Conservation (phyloP, 306 rosid genomes). For the Urtica urens region DNA sequence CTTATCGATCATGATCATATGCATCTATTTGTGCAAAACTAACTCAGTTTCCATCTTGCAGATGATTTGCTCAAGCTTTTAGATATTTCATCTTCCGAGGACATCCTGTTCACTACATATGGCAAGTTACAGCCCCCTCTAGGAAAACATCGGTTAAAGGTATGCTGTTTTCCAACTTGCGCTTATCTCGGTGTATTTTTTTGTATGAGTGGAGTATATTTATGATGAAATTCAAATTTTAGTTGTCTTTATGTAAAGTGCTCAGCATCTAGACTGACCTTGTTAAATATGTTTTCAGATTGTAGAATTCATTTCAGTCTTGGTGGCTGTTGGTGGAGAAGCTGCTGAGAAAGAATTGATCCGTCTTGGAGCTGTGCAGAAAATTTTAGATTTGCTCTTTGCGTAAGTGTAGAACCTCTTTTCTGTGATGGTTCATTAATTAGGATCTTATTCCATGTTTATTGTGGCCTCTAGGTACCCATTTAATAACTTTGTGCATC, state of each 20-base stretch:
- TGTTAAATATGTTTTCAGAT: conserved; percentile 53
- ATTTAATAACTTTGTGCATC: conserved; percentile 90
- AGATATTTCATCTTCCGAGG: conserved; percentile 63
- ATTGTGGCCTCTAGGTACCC: conserved; percentile 58
- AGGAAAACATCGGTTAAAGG: conserved; percentile 97
- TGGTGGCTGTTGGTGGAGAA: conserved; percentile 73
- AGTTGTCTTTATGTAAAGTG: background rate
- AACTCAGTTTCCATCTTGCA: conserved; percentile 15
- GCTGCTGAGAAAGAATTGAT: conserved; percentile 87
- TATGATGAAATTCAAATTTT: no score
- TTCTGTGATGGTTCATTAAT: conserved; percentile 14
- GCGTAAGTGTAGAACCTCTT: conserved; percentile 45
- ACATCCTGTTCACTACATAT: conserved; percentile 62
- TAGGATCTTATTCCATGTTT: conserved; percentile 23
- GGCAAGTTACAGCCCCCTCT: conserved; percentile 97
- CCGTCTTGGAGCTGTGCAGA: conserved; percentile 67
- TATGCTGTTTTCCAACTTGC: conserved; percentile 19
- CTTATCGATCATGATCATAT: conserved; percentile 1
- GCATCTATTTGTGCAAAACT: background rate
- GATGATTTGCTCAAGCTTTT: conserved; percentile 84
- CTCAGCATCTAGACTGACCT: background rate
- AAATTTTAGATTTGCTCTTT: conserved; percentile 72
- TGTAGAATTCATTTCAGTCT: conserved; percentile 83
- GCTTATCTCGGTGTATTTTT: no score
- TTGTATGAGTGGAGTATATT: no score